Conservation (phyloP, 139 green algal genomes). For the Micractinium conductrix region DNA sequence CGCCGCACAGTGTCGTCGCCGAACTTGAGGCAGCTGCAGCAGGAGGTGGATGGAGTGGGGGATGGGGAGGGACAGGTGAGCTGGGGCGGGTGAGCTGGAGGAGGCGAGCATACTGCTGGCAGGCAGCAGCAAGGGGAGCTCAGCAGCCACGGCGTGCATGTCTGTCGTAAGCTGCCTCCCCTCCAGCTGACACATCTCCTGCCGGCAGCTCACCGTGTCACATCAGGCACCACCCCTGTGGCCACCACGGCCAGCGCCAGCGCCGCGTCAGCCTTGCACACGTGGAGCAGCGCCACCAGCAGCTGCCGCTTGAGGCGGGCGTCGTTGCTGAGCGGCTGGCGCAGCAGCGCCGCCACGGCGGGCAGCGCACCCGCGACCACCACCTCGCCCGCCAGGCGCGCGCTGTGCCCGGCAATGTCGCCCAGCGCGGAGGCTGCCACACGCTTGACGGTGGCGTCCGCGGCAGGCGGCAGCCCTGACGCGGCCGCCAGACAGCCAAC, state of each 20-base stretch:
- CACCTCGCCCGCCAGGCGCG: neutral
- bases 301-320: slow-evolving; percentile 21
- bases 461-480: too few relatives aligned
- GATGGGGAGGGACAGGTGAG: neutral
- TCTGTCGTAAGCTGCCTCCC: neutral
- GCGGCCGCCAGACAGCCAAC: slow-evolving; percentile 26
- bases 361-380: neutral
- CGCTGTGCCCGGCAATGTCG: neutral
- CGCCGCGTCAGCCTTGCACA: neutral
- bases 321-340: slow-evolving; percentile 7
- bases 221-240: neutral
- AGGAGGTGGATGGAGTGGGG: neutral
- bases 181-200: neutral
- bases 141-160: neutral
- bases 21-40: slow-evolving; percentile 25
- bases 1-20: slow-evolving; percentile 4
- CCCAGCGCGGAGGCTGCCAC: slow-evolving; percentile 24
- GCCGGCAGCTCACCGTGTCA: neutral
- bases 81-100: neutral
- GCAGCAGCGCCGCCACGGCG: neutral
- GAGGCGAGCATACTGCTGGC: too few relatives aligned
- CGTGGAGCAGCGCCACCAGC: neutral
- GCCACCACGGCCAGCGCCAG: slow-evolving; percentile 8
- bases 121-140: neutral
- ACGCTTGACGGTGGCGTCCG: slow-evolving; percentile 2